These are phyloP conservation scores for Epithemia pelagica DNA, from an alignment of 108 stramenopile species.

Conservation along the genomic window DNA sequence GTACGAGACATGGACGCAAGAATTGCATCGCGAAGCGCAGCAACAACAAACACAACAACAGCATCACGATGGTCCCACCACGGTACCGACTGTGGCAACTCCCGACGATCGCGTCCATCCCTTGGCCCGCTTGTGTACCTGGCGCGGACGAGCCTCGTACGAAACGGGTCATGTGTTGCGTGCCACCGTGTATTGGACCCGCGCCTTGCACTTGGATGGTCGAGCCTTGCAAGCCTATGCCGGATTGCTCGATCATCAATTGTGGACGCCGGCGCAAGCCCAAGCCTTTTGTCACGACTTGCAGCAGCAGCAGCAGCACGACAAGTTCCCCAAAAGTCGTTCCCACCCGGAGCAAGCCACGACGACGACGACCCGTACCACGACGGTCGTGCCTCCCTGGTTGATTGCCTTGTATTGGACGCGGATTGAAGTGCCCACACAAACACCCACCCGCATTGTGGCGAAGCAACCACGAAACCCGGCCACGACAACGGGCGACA, in stretches of 20 bases:
- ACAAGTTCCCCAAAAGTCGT: background rate
- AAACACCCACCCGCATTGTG: background rate
- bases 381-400: too few species aligned
- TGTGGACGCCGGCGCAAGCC: slow-evolving; percentile 40
- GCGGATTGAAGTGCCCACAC: background rate
- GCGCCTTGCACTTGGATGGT: slow-evolving; percentile 55
- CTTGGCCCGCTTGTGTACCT: slow-evolving; percentile 47
- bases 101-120: slow-evolving; percentile 42
- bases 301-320: slow-evolving; percentile 1
- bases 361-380: background rate
- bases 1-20: slow-evolving; percentile 3
- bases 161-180: slow-evolving; percentile 64
- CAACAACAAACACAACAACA: background rate
- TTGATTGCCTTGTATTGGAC: background rate
- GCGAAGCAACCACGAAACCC: background rate
- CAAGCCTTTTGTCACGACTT: slow-evolving; percentile 22
- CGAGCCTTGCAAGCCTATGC: slow-evolving; percentile 61
- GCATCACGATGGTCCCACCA: background rate
- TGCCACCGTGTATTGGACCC: slow-evolving; percentile 48
- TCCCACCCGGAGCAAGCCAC: background rate
- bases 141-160: slow-evolving; percentile 53
- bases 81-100: background rate
- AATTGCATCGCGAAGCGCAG: background rate
- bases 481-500: background rate
- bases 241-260: slow-evolving; percentile 34